A percentile compares a stretch with the other conserved stretches of the same genome.
These are phyloP conservation scores for Colletotrichum costaricense DNA, from an alignment of 2,329 filamentous ascomycete genomes.

Conservation along the genomic window DNA sequence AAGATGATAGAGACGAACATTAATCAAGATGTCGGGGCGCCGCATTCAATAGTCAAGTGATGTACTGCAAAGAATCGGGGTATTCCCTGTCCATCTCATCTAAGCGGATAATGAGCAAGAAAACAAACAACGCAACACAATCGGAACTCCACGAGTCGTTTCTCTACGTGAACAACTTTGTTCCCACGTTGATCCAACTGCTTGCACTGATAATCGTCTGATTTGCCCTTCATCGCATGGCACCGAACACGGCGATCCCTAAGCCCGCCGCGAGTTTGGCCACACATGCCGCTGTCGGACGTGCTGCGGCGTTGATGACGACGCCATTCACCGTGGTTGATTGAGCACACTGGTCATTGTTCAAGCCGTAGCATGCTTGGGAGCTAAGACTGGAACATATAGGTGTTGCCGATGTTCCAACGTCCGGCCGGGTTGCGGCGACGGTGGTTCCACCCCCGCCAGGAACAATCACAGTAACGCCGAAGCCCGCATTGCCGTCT, in stretches of 20 bases:
- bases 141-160: neutral
- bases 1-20: conserved; percentile 13
- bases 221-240: conserved; percentile 13
- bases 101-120: neutral
- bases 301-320: conserved; percentile 31
- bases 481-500: conserved; percentile 53
- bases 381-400: conserved; percentile 68
- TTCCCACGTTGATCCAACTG: neutral
- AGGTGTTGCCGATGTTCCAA: conserved; percentile 60
- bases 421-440: conserved; percentile 50
- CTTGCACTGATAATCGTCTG: neutral
- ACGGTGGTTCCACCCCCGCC: conserved; percentile 65
- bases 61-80: neutral
- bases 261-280: conserved; percentile 34
- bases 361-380: conserved; percentile 60
- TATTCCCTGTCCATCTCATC: neutral
- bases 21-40: neutral
- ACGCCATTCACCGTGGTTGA: conserved; percentile 36
- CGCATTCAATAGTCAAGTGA: neutral
- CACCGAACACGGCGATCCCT: conserved; percentile 30
- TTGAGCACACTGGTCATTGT: conserved; percentile 51
- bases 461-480: conserved; percentile 67
- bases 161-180: neutral
- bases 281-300: conserved; percentile 27
- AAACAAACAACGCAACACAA: neutral